A percentile compares a stretch with the other conserved stretches of the same genome.
These are phyloP conservation scores for Wickerhamomyces xylosicus DNA, from an alignment of 805 yeast genomes.

Conservation along the genomic window DNA sequence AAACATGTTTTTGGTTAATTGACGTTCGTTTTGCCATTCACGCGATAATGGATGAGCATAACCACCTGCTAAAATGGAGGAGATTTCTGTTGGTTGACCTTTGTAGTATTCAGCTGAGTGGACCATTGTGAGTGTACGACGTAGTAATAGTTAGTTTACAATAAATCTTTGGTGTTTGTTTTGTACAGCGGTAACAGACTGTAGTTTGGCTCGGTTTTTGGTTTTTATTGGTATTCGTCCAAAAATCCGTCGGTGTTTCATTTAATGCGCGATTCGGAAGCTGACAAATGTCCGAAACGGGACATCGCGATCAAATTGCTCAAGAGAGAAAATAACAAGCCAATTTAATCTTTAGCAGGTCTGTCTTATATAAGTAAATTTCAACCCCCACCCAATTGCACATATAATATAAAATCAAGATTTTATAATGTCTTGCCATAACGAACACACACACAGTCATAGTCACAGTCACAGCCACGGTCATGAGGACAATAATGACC, in stretches of 20 bases:
- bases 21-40: constrained; percentile 86
- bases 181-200: neutral
- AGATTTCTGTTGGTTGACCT: constrained; percentile 44
- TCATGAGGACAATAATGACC: constrained; percentile 15
- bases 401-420: too few relatives aligned
- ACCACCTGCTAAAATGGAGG: constrained; percentile 86
- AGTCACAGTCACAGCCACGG: constrained; percentile 13
- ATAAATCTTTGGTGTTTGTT: too few relatives aligned
- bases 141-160: neutral
- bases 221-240: too few relatives aligned
- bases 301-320: too few relatives aligned
- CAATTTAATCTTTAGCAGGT: too few relatives aligned
- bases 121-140: constrained; percentile 26
- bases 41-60: constrained; percentile 84
- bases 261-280: too few relatives aligned
- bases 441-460: constrained; percentile 17
- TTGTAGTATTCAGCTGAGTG: constrained; percentile 68
- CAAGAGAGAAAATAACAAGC: too few relatives aligned
- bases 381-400: too few relatives aligned
- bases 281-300: too few relatives aligned
- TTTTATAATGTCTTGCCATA: constrained; percentile 23
- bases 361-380: too few relatives aligned
- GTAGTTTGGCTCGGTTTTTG: neutral
- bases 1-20: constrained; percentile 77
- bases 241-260: too few relatives aligned